Conservation (phyloP, 345 rosid genomes). For the Sisymbrium altissimum region DNA sequence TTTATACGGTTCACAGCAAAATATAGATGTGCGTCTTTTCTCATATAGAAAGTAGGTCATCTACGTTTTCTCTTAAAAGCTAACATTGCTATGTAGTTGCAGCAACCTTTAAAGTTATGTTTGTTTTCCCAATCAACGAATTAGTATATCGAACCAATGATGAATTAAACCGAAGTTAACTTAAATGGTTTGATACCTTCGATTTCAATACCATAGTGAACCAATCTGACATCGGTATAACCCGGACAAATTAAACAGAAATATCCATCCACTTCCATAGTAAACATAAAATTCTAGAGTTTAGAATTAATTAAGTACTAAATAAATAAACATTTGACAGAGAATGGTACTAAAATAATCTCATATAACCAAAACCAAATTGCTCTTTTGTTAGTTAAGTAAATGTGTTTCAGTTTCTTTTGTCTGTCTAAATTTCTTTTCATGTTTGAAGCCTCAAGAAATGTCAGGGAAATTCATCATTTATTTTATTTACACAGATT, state of each 20-base stretch:
- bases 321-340: background rate
- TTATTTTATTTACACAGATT: constrained; percentile 13
- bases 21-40: background rate
- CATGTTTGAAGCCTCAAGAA: background rate
- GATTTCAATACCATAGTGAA: background rate
- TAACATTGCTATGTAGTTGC: constrained; percentile 2
- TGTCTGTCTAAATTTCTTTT: background rate
- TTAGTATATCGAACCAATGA: background rate
- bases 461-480: background rate
- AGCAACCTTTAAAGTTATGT: background rate
- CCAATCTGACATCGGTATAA: background rate
- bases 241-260: background rate
- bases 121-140: background rate
- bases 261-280: too few relatives aligned
- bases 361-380: background rate
- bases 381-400: background rate
- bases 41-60: background rate
- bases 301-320: background rate
- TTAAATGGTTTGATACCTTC: background rate
- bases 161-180: background rate
- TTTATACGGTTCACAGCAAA: background rate
- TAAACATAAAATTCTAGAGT: background rate
- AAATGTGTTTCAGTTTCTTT: background rate
- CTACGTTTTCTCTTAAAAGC: background rate
- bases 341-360: background rate